A percentile compares a stretch with the other conserved stretches of the same genome.
Conservation (phyloP, 1,139 yeast species). For the Zygoascus meyerae region DNA sequence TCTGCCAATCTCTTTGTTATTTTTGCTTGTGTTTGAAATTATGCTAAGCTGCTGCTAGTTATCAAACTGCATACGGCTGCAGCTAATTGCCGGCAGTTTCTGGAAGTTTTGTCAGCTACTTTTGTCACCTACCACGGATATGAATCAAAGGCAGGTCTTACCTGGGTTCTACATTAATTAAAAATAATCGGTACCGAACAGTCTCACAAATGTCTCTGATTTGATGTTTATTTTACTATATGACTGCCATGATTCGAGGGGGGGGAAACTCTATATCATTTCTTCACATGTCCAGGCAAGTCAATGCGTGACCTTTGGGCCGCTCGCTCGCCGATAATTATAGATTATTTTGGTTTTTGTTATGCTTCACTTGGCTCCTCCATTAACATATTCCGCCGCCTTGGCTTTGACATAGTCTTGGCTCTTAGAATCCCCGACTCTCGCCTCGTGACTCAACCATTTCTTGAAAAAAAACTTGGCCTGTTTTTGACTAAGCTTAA, state of each 20-base stretch:
- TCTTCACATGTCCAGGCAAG: not conserved
- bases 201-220: not conserved
- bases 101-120: too few species aligned
- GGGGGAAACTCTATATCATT: not conserved
- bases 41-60: too few species aligned
- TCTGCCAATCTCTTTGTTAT: too few species aligned
- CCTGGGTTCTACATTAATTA: too few species aligned
- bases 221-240: not conserved
- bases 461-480: conserved; percentile 93
- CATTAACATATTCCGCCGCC: conserved; percentile 68
- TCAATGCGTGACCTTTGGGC: conserved; percentile 1
- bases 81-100: too few species aligned
- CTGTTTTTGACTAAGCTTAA: conserved; percentile 78
- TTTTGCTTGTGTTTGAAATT: too few species aligned
- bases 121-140: too few species aligned
- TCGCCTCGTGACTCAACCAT: conserved; percentile 80
- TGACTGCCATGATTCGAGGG: not conserved
- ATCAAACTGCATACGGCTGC: too few species aligned
- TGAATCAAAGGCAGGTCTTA: too few species aligned
- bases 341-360: not conserved
- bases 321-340: not conserved
- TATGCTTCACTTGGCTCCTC: conserved; percentile 10
- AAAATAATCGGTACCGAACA: too few species aligned
- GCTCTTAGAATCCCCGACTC: conserved; percentile 59
- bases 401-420: conserved; percentile 84